Evolutionary conservation across 768 basidiomycete species (phyloP).

Genomic region (Tulasnella sp.): DNA sequence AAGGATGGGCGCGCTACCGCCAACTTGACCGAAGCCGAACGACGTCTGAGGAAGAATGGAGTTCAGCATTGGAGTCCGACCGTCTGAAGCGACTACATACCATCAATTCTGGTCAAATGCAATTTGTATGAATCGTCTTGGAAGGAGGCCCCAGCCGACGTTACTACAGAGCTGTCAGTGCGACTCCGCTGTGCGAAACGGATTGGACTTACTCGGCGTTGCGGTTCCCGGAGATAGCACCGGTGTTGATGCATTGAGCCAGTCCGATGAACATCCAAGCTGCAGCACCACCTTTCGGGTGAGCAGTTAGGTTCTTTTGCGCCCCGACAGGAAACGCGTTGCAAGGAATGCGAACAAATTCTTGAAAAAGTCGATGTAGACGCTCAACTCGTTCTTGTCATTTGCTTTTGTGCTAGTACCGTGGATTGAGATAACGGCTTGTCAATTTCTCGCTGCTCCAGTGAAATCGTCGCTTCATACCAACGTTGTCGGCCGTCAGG

Average conservation of each 20-base stretch:
- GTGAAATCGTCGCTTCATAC: constrained; percentile 28
- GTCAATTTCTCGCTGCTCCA: neutral
- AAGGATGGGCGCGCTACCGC: constrained; percentile 79
- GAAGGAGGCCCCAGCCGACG: constrained; percentile 93
- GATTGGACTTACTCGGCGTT: constrained; percentile 76
- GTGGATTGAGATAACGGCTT: constrained; percentile 67
- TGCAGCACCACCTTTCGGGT: constrained; percentile 98
- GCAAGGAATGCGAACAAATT: constrained; percentile 79
- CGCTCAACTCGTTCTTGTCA: constrained; percentile 95
- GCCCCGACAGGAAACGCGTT: constrained; percentile 98
- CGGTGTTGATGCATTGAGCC: constrained; percentile 72
- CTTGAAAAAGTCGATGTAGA: constrained; percentile 94
- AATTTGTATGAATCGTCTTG: constrained; percentile 89
- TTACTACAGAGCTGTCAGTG: constrained; percentile 48
- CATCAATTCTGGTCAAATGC: constrained; percentile 81
- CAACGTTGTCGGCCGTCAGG: constrained; percentile 85
- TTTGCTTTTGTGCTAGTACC: constrained; percentile 84
- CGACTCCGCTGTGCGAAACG: constrained; percentile 18
- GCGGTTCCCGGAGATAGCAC: constrained; percentile 89
- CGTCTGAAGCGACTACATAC: constrained; percentile 34
- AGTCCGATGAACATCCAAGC: constrained; percentile 95
- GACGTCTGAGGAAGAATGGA: constrained; percentile 50
- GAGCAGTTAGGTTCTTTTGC: constrained; percentile 94
- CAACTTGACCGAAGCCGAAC: constrained; percentile 98
- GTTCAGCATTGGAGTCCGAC: neutral